These are phyloP conservation scores for Mycena venus DNA, from an alignment of 768 basidiomycete species.

Conservation along the genomic window DNA sequence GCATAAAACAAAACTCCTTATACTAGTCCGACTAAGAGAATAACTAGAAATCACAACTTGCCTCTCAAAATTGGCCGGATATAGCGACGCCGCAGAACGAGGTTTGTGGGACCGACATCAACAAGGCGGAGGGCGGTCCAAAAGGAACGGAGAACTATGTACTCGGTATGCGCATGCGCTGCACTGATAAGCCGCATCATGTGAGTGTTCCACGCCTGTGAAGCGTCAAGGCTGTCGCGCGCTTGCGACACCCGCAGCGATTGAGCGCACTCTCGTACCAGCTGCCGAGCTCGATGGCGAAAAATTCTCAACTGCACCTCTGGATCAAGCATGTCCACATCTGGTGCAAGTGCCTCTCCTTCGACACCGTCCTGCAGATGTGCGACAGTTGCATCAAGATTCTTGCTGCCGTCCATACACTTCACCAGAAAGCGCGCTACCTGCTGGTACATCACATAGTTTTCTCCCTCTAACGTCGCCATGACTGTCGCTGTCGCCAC, in stretches of 20 bases:
- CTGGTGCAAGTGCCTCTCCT: background rate
- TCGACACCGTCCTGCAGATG: conserved; percentile 20
- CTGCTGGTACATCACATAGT: conserved; percentile 46
- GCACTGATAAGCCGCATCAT: conserved; percentile 41
- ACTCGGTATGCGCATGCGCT: conserved; percentile 43
- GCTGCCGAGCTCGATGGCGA: conserved; percentile 39
- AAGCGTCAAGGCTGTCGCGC: conserved; percentile 11
- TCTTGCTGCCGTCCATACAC: conserved; percentile 10
- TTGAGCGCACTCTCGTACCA: conserved; percentile 32
- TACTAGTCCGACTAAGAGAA: too few relatives aligned
- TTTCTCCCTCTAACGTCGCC: conserved; percentile 42
- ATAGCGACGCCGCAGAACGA: conserved; percentile 33
- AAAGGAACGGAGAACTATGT: conserved; percentile 37
- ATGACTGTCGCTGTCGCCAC: conserved; percentile 33
- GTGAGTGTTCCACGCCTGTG: conserved; percentile 41
- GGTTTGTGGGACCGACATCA: conserved; percentile 11
- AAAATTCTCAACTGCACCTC: conserved; percentile 35
- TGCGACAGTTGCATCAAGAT: background rate
- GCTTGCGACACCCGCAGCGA: conserved; percentile 24
- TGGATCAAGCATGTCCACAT: conserved; percentile 31
- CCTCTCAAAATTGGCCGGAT: conserved; percentile 24
- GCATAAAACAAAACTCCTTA: too few relatives aligned
- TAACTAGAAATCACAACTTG: background rate
- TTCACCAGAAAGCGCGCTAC: conserved; percentile 42
- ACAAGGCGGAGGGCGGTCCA: conserved; percentile 18